Evolutionary conservation across 176 grass and related monocot species (phyloP).

Genomic region (Phyllostachys edulis): DNA sequence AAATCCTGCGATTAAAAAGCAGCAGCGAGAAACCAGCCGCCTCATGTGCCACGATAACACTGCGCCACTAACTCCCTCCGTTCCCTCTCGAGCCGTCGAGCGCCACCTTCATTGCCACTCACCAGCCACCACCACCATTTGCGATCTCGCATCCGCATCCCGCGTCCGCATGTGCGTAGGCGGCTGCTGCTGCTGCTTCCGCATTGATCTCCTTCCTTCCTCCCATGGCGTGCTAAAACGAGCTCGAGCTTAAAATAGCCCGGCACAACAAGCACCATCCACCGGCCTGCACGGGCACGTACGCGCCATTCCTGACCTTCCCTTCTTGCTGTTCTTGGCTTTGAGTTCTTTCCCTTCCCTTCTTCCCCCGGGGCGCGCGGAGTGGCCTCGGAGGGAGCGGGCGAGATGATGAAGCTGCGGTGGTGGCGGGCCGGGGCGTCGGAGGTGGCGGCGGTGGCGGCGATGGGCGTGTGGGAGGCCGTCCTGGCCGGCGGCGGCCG

Average conservation of each 20-base stretch:
- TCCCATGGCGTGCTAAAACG: conserved; percentile 37
- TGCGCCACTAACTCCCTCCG: conserved; percentile 27
- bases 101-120: conserved; percentile 25
- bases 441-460: conserved; percentile 42
- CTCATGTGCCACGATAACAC: neutral
- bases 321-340: neutral
- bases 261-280: conserved; percentile 36
- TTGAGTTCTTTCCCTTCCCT: neutral
- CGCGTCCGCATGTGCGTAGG: neutral
- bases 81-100: neutral
- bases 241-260: conserved; percentile 50
- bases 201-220: conserved; percentile 10
- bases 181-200: neutral
- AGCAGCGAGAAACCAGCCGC: neutral
- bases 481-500: conserved; percentile 64
- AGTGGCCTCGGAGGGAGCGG: neutral
- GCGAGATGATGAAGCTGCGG: conserved; percentile 45
- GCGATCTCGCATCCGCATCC: neutral
- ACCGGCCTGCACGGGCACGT: neutral
- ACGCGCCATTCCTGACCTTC: neutral
- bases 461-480: conserved; percentile 83
- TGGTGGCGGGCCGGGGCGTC: conserved; percentile 62
- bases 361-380: neutral
- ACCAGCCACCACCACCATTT: neutral
- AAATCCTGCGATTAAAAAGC: too few species aligned